Conservation (phyloP, 1,139 yeast species). For the Nakaseomyces uthaithaninus region DNA sequence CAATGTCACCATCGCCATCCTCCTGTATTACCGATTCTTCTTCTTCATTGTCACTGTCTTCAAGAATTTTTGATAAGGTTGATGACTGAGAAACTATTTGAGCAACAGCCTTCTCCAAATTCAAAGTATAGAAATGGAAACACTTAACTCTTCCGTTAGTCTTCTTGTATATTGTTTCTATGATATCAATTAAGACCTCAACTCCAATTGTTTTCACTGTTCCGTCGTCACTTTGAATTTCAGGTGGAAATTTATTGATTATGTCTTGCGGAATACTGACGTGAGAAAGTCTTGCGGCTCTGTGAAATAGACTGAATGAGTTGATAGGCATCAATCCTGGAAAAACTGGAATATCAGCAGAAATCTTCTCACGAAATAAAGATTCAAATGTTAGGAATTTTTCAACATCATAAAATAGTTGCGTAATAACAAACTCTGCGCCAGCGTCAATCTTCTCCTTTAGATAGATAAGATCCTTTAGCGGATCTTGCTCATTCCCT, state of each 20-base stretch:
- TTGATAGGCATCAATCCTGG: conserved; percentile 98
- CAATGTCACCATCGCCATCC: conserved; percentile 22
- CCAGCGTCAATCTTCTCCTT: conserved; percentile 87
- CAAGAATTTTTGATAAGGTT: conserved; percentile 37
- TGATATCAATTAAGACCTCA: conserved; percentile 55
- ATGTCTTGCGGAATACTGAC: conserved; percentile 67
- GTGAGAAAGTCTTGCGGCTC: conserved; percentile 86
- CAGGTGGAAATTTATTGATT: conserved; percentile 44
- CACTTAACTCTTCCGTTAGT: conserved; percentile 59
- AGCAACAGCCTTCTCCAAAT: conserved; percentile 85
- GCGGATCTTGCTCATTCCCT: conserved; percentile 53
- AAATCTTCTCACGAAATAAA: conserved; percentile 34
- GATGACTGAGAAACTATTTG: conserved; percentile 61
- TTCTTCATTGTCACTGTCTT: conserved; percentile 32
- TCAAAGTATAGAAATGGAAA: conserved; percentile 83
- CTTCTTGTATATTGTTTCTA: conserved; percentile 45
- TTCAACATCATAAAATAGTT: conserved; percentile 63
- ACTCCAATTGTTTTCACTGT: conserved; percentile 80
- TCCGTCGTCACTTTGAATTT: conserved; percentile 72
- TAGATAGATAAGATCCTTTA: conserved; percentile 61
- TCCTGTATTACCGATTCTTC: conserved; percentile 29
- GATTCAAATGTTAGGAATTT: conserved; percentile 48
- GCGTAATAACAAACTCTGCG: conserved; percentile 88
- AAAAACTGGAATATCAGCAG: conserved; percentile 49
- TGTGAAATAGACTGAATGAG: conserved; percentile 72